Evolutionary conservation across 805 yeast genomes (phyloP), one percentile per base, ranked within the genome.

Genomic region (Tetrapisispora nanseiensis): DNA sequence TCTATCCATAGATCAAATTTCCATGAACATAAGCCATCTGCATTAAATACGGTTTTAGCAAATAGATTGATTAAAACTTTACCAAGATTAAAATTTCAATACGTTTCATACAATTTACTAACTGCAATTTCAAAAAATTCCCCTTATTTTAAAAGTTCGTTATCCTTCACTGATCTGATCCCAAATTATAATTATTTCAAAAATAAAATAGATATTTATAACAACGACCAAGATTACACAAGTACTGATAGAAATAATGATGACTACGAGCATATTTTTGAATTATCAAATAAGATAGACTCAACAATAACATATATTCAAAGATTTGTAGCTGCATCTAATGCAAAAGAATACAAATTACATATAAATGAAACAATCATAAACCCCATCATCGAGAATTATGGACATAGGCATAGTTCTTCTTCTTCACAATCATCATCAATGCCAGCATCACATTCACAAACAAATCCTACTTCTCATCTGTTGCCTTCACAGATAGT

Each of bases 281-380:
- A 33, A 15, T 29, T 34, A 22, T 23, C 13, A 39, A 51, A 47
- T 44, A 46, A 53, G 22, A 63, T 73, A 12, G 75, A 72, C 48
- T 27, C 46, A 2, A 57, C 58, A 30, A 59, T 71, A 37, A 71
- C 68, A 15, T 57, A 64, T 19, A 57, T 76, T 6, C 49, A 70
- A 26, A 57, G 67, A 31, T 76, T 62, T 51, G 38, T 74, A 8
- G 70, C 78, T 1, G 74, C 77, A 12, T 59, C 78, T 2, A 74
- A 75, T 49, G 66, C 71, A 30, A 37, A 39, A 0, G 75, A 72
- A 30, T 69, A 59, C 44, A 62, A 57, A 34, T 57, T 59, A 6
- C 39, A 26, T 37, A 11, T 40, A 2, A 42, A 22, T 18, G 34
- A 31, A 10, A 24, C 21, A 11, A 35, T 35, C 9, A 11, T 35